These are phyloP conservation scores for Xylariaceae sp. DNA, from an alignment of 2,329 filamentous ascomycete species.

Conservation along the genomic window DNA sequence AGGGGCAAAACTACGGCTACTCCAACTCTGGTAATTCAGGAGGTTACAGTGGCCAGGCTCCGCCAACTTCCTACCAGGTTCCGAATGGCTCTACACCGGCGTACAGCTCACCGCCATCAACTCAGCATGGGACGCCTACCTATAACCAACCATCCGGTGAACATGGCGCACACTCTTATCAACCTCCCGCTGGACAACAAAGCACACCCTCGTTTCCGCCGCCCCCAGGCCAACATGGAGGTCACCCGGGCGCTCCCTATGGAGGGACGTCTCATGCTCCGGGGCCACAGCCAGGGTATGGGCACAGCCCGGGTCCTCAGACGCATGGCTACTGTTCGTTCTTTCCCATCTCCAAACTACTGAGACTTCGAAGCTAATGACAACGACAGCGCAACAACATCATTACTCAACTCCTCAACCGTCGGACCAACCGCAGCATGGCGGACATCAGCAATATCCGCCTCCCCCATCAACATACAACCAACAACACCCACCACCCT, in stretches of 20 bases:
- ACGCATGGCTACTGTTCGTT: slow-evolving; percentile 26
- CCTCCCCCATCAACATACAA: slow-evolving; percentile 25
- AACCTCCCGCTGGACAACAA: slow-evolving; percentile 22
- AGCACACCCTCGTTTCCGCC: slow-evolving; percentile 16
- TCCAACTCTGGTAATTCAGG: slow-evolving; percentile 50
- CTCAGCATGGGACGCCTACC: slow-evolving; percentile 22
- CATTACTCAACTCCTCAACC: slow-evolving; percentile 26
- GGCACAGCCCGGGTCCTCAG: slow-evolving; percentile 25
- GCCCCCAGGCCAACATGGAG: slow-evolving; percentile 17
- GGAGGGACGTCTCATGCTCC: slow-evolving; percentile 13
- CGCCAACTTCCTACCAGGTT: slow-evolving; percentile 57
- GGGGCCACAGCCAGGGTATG: slow-evolving; percentile 22
- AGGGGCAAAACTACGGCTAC: slow-evolving; percentile 60
- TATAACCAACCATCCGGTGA: slow-evolving; percentile 17
- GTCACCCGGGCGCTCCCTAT: slow-evolving; percentile 20
- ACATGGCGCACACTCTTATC: slow-evolving; percentile 19
- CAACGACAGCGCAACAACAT: slow-evolving; percentile 22
- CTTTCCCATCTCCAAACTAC: background rate
- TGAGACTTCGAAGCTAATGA: no score
- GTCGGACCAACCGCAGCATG: slow-evolving; percentile 22
- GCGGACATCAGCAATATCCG: slow-evolving; percentile 26
- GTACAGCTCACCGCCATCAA: slow-evolving; percentile 25
- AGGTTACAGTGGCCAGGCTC: slow-evolving; percentile 59
- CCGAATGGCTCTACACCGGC: slow-evolving; percentile 22
- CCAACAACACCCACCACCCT: slow-evolving; percentile 17